A percentile compares a stretch with the other conserved stretches of the same genome.
phyloP scores from a whole-genome alignment of 2,329 filamentous ascomycete species.

The Botryotinia convoluta region DNA sequence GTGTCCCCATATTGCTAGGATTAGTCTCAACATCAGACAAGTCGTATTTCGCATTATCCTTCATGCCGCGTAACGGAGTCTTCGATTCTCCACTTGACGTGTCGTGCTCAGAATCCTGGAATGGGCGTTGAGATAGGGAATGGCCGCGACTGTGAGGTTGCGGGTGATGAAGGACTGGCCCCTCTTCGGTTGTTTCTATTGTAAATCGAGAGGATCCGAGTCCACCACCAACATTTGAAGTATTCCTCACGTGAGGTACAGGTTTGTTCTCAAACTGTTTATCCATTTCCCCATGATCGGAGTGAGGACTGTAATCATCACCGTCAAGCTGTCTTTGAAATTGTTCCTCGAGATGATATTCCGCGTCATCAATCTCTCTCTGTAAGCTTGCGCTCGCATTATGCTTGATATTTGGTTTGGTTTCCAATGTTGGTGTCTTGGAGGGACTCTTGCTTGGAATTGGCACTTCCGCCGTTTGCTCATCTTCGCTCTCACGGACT shows the following conservation, averaged over 20 bases:
- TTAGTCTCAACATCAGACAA: slow-evolving; percentile 70
- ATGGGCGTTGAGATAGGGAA: slow-evolving; percentile 66
- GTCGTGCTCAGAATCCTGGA: slow-evolving; percentile 53
- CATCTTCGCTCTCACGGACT: slow-evolving; percentile 71
- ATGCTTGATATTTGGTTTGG: slow-evolving; percentile 58
- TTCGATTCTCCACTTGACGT: slow-evolving; percentile 34
- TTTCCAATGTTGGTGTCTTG: slow-evolving; percentile 49
- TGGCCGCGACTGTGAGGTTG: slow-evolving; percentile 72
- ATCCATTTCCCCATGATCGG: slow-evolving; percentile 36
- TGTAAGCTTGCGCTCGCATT: slow-evolving; percentile 77
- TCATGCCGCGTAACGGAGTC: slow-evolving; percentile 18
- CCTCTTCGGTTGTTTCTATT: slow-evolving; percentile 49
- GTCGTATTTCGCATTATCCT: slow-evolving; percentile 42
- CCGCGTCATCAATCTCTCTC: slow-evolving; percentile 79
- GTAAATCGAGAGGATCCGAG: slow-evolving; percentile 46
- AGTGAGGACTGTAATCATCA: slow-evolving; percentile 69
- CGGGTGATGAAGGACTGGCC: slow-evolving; percentile 64
- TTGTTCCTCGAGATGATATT: slow-evolving; percentile 80
- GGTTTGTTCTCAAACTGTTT: slow-evolving; percentile 25
- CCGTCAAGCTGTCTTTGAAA: slow-evolving; percentile 77
- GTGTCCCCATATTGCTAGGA: slow-evolving; percentile 68
- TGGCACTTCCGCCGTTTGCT: slow-evolving; percentile 38
- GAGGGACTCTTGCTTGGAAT: slow-evolving; percentile 48
- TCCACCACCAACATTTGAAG: slow-evolving; percentile 30
- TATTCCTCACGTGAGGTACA: slow-evolving; percentile 27